phyloP scores from a whole-genome alignment of 2,329 filamentous ascomycete genomes.

The Dothiorella sarmentorum region DNA sequence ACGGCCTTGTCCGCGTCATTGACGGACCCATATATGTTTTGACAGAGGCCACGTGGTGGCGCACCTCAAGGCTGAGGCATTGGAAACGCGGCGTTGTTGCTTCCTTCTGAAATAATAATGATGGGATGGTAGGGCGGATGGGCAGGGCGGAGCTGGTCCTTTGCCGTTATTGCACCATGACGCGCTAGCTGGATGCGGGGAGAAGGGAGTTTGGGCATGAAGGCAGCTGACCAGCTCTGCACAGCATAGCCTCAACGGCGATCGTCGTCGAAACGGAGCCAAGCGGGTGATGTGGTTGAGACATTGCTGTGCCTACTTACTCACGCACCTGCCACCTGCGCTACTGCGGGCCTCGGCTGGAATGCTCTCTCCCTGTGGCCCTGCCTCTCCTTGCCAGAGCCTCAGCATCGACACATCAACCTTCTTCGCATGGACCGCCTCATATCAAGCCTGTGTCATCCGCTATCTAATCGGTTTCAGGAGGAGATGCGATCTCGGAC shows the following conservation, averaged over 20 bases:
- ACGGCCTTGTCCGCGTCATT: too few species aligned
- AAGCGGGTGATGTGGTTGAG: too few species aligned
- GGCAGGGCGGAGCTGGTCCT: too few species aligned
- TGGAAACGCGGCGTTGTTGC: background rate
- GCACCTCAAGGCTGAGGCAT: background rate
- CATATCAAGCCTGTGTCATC: slow-evolving; percentile 1
- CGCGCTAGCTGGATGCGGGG: too few species aligned
- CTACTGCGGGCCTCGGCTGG: slow-evolving; percentile 1
- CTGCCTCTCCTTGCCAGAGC: background rate
- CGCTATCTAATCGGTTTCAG: slow-evolving; percentile 13
- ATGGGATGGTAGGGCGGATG: background rate
- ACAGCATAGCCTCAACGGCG: slow-evolving; percentile 8
- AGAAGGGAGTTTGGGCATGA: slow-evolving; percentile 3
- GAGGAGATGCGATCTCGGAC: slow-evolving; percentile 10
- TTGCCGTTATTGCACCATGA: too few species aligned
- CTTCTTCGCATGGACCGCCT: slow-evolving; percentile 14
- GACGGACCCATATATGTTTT: too few species aligned
- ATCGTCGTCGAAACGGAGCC: slow-evolving; percentile 14
- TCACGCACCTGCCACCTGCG: too few species aligned
- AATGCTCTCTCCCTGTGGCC: background rate
- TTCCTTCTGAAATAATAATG: background rate
- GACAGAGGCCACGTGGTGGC: slow-evolving; percentile 6
- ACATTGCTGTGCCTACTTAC: too few species aligned
- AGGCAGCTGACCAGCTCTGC: background rate
- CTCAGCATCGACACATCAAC: slow-evolving; percentile 2